A percentile compares a stretch with the other conserved stretches of the same genome.
Conservation (phyloP, 768 basidiomycete genomes). For the Termitomyces sp. region DNA sequence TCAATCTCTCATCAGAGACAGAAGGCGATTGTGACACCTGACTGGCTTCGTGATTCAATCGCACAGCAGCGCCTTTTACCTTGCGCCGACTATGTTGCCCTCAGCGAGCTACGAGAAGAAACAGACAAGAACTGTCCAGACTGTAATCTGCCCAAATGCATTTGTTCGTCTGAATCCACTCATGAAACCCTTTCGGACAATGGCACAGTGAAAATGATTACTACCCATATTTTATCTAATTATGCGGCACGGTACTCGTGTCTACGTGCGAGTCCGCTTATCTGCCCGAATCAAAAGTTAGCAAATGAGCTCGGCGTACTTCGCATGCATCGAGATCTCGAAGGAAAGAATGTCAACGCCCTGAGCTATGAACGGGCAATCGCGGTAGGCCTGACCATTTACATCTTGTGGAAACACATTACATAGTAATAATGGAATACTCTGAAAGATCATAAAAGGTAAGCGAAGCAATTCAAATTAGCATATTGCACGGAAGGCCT, state of each 20-base stretch:
- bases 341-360: constrained; percentile 62
- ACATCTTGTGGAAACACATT: constrained; percentile 6
- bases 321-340: constrained; percentile 50
- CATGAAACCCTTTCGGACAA: neutral
- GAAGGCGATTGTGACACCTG: constrained; percentile 64
- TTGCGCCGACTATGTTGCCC: constrained; percentile 50
- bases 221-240: constrained; percentile 18
- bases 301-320: constrained; percentile 55
- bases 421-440: neutral
- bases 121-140: constrained; percentile 41
- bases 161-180: neutral
- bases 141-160: constrained; percentile 14
- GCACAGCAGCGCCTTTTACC: constrained; percentile 36
- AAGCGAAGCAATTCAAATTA: neutral
- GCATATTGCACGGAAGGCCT: neutral
- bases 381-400: constrained; percentile 31
- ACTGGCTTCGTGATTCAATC: constrained; percentile 64
- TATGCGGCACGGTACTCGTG: constrained; percentile 49
- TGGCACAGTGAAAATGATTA: neutral
- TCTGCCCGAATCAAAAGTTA: constrained; percentile 64
- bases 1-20: constrained; percentile 36
- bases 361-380: constrained; percentile 71
- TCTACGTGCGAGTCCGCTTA: constrained; percentile 55
- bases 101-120: constrained; percentile 43
- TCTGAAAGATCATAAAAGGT: constrained; percentile 42